Base-by-base conservation (phyloP, 164 flowering plant genomes). In the Hamamelis virginiana region DNA sequence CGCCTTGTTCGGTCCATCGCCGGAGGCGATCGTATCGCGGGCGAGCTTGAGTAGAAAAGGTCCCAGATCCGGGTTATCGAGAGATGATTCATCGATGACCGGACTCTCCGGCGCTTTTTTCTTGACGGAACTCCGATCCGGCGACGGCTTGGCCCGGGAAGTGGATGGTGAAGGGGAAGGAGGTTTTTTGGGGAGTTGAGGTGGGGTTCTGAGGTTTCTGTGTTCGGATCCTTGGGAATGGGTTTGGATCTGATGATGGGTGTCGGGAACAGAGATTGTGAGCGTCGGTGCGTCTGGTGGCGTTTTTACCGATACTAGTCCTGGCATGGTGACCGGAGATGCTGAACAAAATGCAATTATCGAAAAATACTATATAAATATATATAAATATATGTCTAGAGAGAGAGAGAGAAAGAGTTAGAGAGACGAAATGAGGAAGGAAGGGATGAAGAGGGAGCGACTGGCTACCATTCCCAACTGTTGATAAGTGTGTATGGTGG, bases 51-150 rank as follows among this genome's bases (percentile, higher is more conserved):
- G 82, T 1, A 95, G 82, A 62, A 95, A 95, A 16, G 99, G 99
- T 0, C 98, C 99, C 50, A 92, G 97, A 89, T 95, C 99, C 10
- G 99, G 98, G 72, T 95, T 95, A 79, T 93, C 98, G 16, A 96
- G 85, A 1, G 96, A 81, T 8, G 96, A 64, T 43, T 92, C 97
- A 23, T 88, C 76, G n/a, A 80, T 11, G 14, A 63, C 26, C 1
- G 77, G 80, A 16, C 66, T 78, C 4, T 81, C 84, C 19, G 85
- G 84, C 4, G 78, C 64, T 38, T 84, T 87, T 72, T 86, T 87
- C 82, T 80, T 81, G 10, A 77, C 75, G 63, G 88, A 81, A 77
- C 72, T 65, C 63, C 87, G 79, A 74, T 81, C 82, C 2, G 91
- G 92, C 0, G 95, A 86, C 9, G 91, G 87, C 43, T 77, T 92